Base-by-base conservation (phyloP, 768 basidiomycete species). In the Cystobasidium tubakii region DNA sequence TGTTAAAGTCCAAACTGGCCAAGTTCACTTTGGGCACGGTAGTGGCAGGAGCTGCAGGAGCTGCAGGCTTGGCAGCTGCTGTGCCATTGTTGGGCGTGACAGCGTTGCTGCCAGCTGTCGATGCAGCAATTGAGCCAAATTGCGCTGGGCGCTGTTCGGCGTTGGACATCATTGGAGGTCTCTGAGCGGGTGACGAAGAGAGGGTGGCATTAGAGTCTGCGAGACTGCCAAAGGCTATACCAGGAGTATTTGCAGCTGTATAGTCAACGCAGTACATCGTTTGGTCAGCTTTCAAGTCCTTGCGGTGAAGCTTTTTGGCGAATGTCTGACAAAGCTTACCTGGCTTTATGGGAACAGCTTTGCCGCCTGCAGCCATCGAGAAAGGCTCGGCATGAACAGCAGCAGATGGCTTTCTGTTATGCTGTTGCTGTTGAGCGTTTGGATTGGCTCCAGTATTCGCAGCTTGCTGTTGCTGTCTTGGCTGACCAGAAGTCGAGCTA, bases 141-240 rank as follows among this genome's bases (percentile, higher is more conserved):
- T 60, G 57, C 6, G 57, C 33, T 12, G 57, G 57, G 12, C 57
- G 25, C 27, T 27, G 33, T 60, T 60, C 57, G 33, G 33, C 57
- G 57, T 29, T 60, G 10, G 57, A 60, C 57, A 60, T 29, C 53
- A 54, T 60, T 29, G 57, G 57, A 29, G 57, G 57, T 29, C 57
- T 12, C 66, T 44, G 77, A 71, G 43, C 64, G 69, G 73, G 70
- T 74, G 31, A 77, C 70, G 55, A 76, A 50, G 23, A 73, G 73
- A 76, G 71, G 29, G 67, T 72, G 54, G 77, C 75, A 44, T 76
- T 64, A 31, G 78, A 77, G 54, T 74, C 77, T 33, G 76, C 78
- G 43, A 76, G 71, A 15, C 74, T 73, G n/a, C 74, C 69, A 19
- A 76, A 76, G 29, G 73, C 73, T 62, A 76, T 73, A 43, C 70